Conservation (phyloP, 192 early-diverging fungal genomes). For the Gamsiella multidivaricata region DNA sequence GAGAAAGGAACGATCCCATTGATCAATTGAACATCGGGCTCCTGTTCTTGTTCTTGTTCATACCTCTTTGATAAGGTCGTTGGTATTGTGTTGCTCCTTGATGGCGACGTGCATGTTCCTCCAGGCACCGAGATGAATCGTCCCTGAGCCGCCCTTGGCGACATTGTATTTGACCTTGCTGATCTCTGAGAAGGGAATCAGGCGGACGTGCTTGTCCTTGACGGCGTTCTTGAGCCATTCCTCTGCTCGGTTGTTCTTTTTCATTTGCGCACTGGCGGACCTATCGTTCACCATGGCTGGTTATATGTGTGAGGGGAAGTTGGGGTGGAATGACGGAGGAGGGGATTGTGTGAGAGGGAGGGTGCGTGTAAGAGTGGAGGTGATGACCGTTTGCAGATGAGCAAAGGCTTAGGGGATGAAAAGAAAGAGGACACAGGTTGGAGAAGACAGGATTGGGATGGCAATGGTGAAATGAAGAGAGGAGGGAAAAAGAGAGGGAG, state of each 20-base stretch:
- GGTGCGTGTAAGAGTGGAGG: not conserved
- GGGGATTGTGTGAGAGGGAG: not conserved
- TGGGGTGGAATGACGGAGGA: too few species aligned
- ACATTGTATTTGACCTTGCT: slow-evolving; percentile 55
- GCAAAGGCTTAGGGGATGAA: not conserved
- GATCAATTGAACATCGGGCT: too few species aligned
- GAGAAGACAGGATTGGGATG: not conserved
- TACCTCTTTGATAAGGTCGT: slow-evolving; percentile 55
- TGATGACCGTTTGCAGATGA: not conserved
- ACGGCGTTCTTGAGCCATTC: slow-evolving; percentile 54
- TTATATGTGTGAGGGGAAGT: slow-evolving; percentile 2
- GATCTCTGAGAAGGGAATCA: slow-evolving; percentile 52
- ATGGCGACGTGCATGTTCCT: slow-evolving; percentile 54
- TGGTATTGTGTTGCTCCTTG: slow-evolving; percentile 52
- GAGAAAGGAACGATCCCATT: too few species aligned
- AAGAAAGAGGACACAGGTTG: not conserved
- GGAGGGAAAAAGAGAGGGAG: not conserved
- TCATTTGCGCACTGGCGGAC: slow-evolving; percentile 31
- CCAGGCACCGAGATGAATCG: slow-evolving; percentile 53
- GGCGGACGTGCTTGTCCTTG: slow-evolving; percentile 50
- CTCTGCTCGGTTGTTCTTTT: slow-evolving; percentile 49
- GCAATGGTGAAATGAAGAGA: not conserved
- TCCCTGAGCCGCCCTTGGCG: slow-evolving; percentile 49
- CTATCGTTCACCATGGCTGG: slow-evolving; percentile 44
- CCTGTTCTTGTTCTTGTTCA: too few species aligned